Evolutionary conservation across 2,329 filamentous ascomycete genomes (phyloP).

Genomic region (Botrytis aclada): DNA sequence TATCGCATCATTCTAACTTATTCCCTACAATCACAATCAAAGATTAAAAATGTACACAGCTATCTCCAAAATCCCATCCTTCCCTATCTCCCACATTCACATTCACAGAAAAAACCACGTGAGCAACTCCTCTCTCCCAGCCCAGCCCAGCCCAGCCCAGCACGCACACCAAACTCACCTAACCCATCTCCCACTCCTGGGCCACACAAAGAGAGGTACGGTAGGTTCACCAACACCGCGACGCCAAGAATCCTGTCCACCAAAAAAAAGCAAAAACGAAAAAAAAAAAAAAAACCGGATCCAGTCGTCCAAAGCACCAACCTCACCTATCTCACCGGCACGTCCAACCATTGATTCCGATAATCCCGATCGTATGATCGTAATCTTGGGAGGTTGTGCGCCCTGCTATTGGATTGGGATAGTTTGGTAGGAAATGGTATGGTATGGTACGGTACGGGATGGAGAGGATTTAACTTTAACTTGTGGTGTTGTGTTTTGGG

Average conservation of each 20-base stretch:
- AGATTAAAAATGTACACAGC: not conserved
- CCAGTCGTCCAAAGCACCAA: not conserved
- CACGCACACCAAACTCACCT: not conserved
- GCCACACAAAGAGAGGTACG: not conserved
- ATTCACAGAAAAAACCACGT: not conserved
- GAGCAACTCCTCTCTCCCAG: not conserved
- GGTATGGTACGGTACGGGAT: not conserved
- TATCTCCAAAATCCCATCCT: not conserved
- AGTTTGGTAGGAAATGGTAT: too few species aligned
- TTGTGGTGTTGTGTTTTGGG: not conserved
- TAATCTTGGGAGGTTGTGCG: not conserved
- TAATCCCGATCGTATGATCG: slow-evolving; percentile 13
- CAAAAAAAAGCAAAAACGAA: too few species aligned
- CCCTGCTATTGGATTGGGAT: too few species aligned
- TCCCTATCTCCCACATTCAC: too few species aligned
- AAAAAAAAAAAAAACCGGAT: not conserved
- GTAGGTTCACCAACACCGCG: not conserved
- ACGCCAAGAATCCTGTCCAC: not conserved
- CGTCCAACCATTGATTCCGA: slow-evolving; percentile 6
- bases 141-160: not conserved
- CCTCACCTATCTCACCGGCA: slow-evolving; percentile 3
- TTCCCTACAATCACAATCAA: too few species aligned
- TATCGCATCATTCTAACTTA: too few species aligned
- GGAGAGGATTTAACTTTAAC: too few species aligned
- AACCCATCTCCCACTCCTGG: slow-evolving; percentile 8